Percentiles rank a stretch among this genome's conserved stretches.
phyloP scores from a whole-genome alignment of 257 asterid genomes.

The Solanum medicagineum region DNA sequence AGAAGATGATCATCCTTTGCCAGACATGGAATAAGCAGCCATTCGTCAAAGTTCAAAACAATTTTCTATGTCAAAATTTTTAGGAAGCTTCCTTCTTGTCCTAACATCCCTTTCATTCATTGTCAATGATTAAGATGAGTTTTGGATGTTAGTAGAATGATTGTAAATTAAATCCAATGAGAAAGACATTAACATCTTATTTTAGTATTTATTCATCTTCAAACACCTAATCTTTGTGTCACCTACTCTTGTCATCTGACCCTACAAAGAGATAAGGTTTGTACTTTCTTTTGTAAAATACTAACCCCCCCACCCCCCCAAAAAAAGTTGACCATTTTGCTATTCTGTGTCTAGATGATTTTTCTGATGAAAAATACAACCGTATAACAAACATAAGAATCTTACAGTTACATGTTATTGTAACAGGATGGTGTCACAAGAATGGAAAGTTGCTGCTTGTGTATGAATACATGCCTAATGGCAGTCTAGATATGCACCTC shows the following conservation, averaged over 20 bases:
- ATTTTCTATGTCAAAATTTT: not conserved
- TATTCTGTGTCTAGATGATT: not conserved
- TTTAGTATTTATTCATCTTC: not conserved
- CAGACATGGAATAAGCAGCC: not conserved
- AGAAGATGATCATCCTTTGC: not conserved
- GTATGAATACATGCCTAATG: conserved; percentile 87
- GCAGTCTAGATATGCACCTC: conserved; percentile 75
- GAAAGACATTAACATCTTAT: not conserved
- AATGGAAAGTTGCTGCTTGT: conserved; percentile 65
- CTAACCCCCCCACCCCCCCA: no score
- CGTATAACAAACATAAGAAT: not conserved
- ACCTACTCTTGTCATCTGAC: not conserved
- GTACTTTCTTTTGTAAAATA: not conserved
- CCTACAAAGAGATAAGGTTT: not conserved
- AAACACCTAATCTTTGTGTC: not conserved
- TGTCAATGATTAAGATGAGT: not conserved
- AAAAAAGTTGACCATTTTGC: not conserved
- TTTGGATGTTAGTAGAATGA: not conserved
- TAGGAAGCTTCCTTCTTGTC: not conserved
- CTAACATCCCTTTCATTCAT: not conserved
- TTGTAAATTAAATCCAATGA: not conserved
- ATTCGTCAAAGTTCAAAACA: not conserved
- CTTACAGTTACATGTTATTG: not conserved
- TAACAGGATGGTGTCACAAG: conserved; percentile 92
- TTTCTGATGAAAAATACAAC: not conserved